These are phyloP conservation scores for Umbilicus rupestris DNA, from an alignment of 164 flowering plant species.

Conservation along the genomic window DNA sequence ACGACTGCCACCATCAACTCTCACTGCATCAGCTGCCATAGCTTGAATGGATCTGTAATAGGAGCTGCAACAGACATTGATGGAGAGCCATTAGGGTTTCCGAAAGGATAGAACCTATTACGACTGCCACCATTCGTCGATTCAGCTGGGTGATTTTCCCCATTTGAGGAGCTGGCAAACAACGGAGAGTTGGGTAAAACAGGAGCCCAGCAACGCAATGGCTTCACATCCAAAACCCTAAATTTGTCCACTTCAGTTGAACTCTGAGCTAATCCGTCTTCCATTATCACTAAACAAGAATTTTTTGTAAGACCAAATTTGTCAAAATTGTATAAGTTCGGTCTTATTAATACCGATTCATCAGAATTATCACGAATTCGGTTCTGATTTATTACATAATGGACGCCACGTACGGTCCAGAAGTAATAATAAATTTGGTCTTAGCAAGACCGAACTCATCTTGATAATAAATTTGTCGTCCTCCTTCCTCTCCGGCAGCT, in stretches of 20 bases:
- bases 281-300: slow-evolving; percentile 16
- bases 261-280: slow-evolving; percentile 12
- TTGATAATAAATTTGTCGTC: too few species aligned
- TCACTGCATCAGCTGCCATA: background rate
- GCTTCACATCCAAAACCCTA: slow-evolving; percentile 61
- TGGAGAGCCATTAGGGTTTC: slow-evolving; percentile 4
- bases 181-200: slow-evolving; percentile 41
- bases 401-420: too few species aligned
- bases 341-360: too few species aligned
- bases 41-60: slow-evolving; percentile 13
- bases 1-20: too few species aligned
- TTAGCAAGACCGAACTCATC: too few species aligned
- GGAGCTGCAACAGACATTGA: slow-evolving; percentile 13
- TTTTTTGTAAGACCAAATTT: too few species aligned
- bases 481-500: too few species aligned
- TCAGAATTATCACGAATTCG: too few species aligned
- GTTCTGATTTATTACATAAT: too few species aligned
- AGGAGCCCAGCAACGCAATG: slow-evolving; percentile 54
- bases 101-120: slow-evolving; percentile 14
- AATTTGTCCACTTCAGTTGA: slow-evolving; percentile 32
- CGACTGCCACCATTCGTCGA: slow-evolving; percentile 13
- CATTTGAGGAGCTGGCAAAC: slow-evolving; percentile 29
- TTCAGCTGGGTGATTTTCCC: slow-evolving; percentile 17
- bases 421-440: too few species aligned
- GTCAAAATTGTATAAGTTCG: too few species aligned